Evolutionary conservation across 2,329 filamentous ascomycete genomes (phyloP).

Genomic region (Ophiocordyceps robertsii): DNA sequence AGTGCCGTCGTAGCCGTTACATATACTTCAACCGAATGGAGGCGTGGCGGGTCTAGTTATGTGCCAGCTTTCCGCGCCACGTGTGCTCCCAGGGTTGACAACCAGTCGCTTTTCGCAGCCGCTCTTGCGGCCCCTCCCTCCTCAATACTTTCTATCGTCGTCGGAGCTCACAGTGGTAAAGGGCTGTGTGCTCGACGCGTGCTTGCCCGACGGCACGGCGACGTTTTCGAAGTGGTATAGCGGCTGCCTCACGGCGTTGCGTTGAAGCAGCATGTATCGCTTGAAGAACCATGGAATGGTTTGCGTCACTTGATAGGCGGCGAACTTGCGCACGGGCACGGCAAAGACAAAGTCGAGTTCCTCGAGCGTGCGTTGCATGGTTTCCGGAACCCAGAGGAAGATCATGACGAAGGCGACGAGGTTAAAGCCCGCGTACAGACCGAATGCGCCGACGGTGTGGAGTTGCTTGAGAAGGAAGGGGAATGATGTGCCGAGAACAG

Average conservation of each 20-base stretch:
- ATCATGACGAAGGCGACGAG: conserved; percentile 40
- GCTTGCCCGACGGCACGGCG: conserved; percentile 2
- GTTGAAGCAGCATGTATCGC: conserved; percentile 18
- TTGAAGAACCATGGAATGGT: conserved; percentile 19
- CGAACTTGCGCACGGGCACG: conserved; percentile 29
- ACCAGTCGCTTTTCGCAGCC: neutral
- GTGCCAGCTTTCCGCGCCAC: too few species aligned
- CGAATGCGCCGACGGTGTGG: conserved; percentile 24
- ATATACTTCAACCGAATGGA: too few species aligned
- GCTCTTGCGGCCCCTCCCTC: neutral
- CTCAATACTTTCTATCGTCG: neutral
- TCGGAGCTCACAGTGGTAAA: neutral
- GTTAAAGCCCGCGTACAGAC: conserved; percentile 43
- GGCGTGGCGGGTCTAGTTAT: too few species aligned
- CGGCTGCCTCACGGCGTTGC: conserved; percentile 17
- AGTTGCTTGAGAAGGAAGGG: conserved; percentile 29
- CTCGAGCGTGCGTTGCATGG: conserved; percentile 38
- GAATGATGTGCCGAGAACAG: conserved; percentile 36
- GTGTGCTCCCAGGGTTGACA: neutral
- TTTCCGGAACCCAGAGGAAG: conserved; percentile 34
- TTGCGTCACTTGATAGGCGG: conserved; percentile 20
- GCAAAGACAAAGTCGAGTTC: conserved; percentile 38
- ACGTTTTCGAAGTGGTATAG: conserved; percentile 22
- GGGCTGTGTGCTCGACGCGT: neutral
- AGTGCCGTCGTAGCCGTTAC: too few species aligned